Evolutionary conservation across 2,329 filamentous ascomycete species (phyloP), one percentile per base, ranked within the genome.

Genomic region (Aureobasidium zeae): DNA sequence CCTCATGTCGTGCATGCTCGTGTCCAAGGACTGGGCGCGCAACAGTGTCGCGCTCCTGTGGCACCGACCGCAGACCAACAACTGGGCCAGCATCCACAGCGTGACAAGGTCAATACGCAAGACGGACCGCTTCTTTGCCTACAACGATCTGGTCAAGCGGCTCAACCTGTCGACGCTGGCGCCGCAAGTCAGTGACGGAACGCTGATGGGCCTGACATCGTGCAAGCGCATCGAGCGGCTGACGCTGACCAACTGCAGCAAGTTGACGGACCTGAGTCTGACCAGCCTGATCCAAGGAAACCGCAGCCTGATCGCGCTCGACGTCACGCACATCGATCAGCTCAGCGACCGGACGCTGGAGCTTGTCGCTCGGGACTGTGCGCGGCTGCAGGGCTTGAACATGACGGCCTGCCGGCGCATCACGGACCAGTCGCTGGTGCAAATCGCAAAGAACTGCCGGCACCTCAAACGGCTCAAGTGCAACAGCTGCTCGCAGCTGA

Each of bases 391-490:
- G 63, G 91, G 91, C 3, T 68, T 98, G 38, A 98, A 98, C 57
- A 82, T 98, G 50, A 89, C 89, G 2, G 81, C 79, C 43, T 98
- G 91, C 67, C 76, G 74, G 48, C 81, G 77, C 57, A 79, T 96
- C 41, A 87, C 87, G 6, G 89, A 94, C 57, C 83, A 88, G 41
- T 91, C 87, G 41, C 72, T 98, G 62, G 76, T 87, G 36, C 70
- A 73, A 10, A 74, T 98, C 22, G 89, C 91, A 5, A 72, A 84
- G 57, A 86, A 69, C 57, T 96, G 91, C 67, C 79, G 74, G 51
- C 86, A 84, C 57, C 77, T 98, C 53, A 96, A 95, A 67, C 72
- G 87, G 79, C 74, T 98, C 53, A 98, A 98, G 75, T 74, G 98
- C 49, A 98, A 96, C 63, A 84, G 88, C 46, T 94, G 91, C 59